A percentile compares a stretch with the other conserved stretches of the same genome.
These are phyloP conservation scores for Cyclanthera cordifolia DNA, from an alignment of 306 rosid species.

Conservation along the genomic window DNA sequence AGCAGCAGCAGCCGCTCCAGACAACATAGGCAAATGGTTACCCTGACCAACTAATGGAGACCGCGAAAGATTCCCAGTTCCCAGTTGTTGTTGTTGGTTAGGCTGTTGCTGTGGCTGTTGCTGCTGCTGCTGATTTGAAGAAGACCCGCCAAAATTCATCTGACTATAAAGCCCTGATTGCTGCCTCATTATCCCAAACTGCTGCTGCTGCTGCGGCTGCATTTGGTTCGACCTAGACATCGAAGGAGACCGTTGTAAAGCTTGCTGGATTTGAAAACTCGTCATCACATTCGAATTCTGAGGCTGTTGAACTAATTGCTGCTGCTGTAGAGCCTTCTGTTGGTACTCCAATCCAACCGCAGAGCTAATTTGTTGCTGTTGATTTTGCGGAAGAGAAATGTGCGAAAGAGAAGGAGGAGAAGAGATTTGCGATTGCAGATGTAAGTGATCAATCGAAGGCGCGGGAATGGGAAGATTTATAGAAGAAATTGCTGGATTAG, in stretches of 20 bases:
- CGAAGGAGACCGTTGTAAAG: constrained; percentile 42
- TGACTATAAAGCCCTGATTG: constrained; percentile 49
- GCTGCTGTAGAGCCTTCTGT: constrained; percentile 23
- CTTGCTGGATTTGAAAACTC: constrained; percentile 52
- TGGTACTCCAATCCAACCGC: constrained; percentile 36
- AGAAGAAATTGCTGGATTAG: constrained; percentile 20
- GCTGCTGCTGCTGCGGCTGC: constrained; percentile 51
- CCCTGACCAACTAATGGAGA: constrained; percentile 61
- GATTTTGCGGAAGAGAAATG: constrained; percentile 37
- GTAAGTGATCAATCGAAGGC: constrained; percentile 33
- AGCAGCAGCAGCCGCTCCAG: constrained; percentile 31
- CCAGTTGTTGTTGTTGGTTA: constrained; percentile 39
- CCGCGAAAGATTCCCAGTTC: constrained; percentile 46
- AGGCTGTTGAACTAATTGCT: constrained; percentile 19
- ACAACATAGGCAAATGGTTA: constrained; percentile 64
- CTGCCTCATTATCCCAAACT: constrained; percentile 48
- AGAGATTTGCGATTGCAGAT: constrained; percentile 31
- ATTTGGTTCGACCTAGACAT: constrained; percentile 40
- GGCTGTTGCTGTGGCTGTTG: too few species aligned
- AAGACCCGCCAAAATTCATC: constrained; percentile 68
- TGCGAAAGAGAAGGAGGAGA: constrained; percentile 44
- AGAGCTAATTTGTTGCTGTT: constrained; percentile 23
- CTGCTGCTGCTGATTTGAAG: constrained; percentile 37
- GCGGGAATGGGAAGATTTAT: too few species aligned
- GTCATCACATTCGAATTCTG: constrained; percentile 37